These are phyloP conservation scores for Alternaria panax DNA, from an alignment of 2,329 filamentous ascomycete species.

Conservation along the genomic window DNA sequence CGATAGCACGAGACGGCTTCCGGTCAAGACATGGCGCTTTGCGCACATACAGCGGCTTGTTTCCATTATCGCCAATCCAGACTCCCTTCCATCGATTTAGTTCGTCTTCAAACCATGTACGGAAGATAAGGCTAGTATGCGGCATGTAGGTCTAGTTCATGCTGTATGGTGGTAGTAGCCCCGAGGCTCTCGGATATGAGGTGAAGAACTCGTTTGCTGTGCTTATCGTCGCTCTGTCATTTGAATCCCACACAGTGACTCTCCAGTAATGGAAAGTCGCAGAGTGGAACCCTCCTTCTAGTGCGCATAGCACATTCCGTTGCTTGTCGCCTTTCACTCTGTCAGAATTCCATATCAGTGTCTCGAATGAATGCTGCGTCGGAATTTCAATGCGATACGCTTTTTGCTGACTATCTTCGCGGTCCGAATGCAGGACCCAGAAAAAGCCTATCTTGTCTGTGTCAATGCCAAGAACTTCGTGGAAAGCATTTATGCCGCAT, in stretches of 20 bases:
- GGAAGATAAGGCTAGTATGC: conserved; percentile 53
- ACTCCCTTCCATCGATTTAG: conserved; percentile 52
- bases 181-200: conserved; percentile 47
- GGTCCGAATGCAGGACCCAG: conserved; percentile 43
- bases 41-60: conserved; percentile 53
- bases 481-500: conserved; percentile 52
- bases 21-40: conserved; percentile 40
- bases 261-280: conserved; percentile 50
- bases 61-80: conserved; percentile 52
- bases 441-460: conserved; percentile 49
- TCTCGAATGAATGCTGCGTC: neutral
- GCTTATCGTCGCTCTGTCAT: conserved; percentile 36
- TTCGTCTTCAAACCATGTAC: conserved; percentile 53
- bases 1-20: conserved; percentile 45
- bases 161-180: conserved; percentile 50
- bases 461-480: conserved; percentile 52
- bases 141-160: conserved; percentile 57
- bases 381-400: conserved; percentile 19
- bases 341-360: neutral
- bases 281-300: conserved; percentile 46
- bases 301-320: conserved; percentile 40
- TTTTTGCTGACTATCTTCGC: conserved; percentile 41
- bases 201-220: conserved; percentile 50
- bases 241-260: conserved; percentile 49
- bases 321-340: conserved; percentile 30